A percentile compares a stretch with the other conserved stretches of the same genome.
These are phyloP conservation scores for Dictyophora rubrovolvata DNA, from an alignment of 768 basidiomycete species.

Conservation along the genomic window DNA sequence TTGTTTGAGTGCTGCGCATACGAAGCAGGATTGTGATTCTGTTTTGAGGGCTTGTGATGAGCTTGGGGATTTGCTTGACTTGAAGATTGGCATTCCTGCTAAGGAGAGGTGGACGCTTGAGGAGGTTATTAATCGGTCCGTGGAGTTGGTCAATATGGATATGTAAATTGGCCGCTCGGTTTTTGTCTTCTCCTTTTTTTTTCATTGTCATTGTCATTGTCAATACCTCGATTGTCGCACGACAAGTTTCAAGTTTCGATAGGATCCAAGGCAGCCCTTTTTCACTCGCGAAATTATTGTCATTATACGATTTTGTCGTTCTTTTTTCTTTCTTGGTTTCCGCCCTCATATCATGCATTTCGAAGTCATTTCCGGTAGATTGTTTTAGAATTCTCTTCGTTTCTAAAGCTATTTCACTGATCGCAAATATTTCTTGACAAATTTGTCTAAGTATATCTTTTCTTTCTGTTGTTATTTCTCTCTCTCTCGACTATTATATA, in stretches of 20 bases:
- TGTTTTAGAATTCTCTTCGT: no score
- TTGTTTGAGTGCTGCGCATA: constrained; percentile 91
- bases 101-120: constrained; percentile 72
- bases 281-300: background rate
- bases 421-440: no score
- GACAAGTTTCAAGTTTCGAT: no score
- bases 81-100: constrained; percentile 58
- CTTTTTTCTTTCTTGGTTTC: background rate
- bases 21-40: constrained; percentile 90
- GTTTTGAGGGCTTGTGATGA: constrained; percentile 85
- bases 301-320: background rate
- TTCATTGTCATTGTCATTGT: background rate
- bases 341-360: background rate
- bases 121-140: constrained; percentile 58
- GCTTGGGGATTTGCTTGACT: constrained; percentile 78
- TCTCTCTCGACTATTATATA: no score
- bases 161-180: background rate
- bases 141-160: constrained; percentile 54
- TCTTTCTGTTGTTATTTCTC: no score
- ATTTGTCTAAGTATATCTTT: no score
- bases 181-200: background rate
- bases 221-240: no score
- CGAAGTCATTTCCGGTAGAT: no score
- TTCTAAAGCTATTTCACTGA: no score
- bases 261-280: no score